A percentile compares a stretch with the other conserved stretches of the same genome.
Conservation (phyloP, 768 basidiomycete species). For the Leccinum olivaceopallidum region DNA sequence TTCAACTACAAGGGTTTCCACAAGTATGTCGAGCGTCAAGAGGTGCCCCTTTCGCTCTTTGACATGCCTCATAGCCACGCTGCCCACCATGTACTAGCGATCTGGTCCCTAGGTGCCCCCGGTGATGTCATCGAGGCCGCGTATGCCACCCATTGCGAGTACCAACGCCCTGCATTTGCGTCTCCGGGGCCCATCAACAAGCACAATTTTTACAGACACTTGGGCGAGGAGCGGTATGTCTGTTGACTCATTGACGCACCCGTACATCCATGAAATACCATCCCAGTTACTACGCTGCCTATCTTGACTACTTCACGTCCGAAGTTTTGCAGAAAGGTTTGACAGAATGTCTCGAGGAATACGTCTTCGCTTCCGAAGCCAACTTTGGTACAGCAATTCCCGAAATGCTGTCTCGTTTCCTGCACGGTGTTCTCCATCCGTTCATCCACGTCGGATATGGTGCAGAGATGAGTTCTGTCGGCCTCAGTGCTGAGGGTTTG, state of each 20-base stretch:
- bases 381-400: constrained; percentile 37
- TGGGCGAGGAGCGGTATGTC: constrained; percentile 56
- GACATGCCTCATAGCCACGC: constrained; percentile 45
- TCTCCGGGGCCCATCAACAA: constrained; percentile 21
- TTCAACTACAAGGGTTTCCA: constrained; percentile 43
- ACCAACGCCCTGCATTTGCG: constrained; percentile 38
- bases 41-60: constrained; percentile 11
- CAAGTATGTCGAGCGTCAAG: constrained; percentile 25
- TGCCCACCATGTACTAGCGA: constrained; percentile 56
- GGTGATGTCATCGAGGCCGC: constrained; percentile 42
- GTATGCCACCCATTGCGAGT: constrained; percentile 41
- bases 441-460: constrained; percentile 66
- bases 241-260: background rate
- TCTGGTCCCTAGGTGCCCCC: constrained; percentile 61
- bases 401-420: constrained; percentile 56
- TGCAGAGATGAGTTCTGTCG: constrained; percentile 59
- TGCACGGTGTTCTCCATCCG: constrained; percentile 61
- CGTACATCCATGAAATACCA: background rate
- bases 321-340: constrained; percentile 44
- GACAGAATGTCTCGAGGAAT: constrained; percentile 49
- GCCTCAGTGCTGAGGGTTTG: constrained; percentile 62
- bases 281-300: constrained; percentile 57
- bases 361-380: constrained; percentile 50
- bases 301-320: constrained; percentile 55
- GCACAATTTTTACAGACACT: constrained; percentile 52